Conservation (phyloP, 345 rosid genomes). For the Eutrema japonicum region DNA sequence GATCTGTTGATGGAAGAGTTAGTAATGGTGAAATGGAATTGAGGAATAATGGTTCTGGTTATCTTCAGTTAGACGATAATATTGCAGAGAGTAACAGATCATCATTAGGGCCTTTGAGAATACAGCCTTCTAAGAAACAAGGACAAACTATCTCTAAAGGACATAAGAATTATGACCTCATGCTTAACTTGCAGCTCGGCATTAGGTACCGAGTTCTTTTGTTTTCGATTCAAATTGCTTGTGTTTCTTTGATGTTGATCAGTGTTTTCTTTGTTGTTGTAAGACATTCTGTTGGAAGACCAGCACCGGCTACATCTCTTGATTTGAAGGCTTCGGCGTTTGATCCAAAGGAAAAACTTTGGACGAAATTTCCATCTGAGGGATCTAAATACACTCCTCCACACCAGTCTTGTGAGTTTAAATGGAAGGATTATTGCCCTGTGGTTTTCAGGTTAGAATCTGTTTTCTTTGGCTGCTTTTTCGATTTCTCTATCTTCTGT, state of each 20-base stretch:
- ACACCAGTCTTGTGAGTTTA: conserved; percentile 88
- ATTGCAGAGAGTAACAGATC: conserved; percentile 42
- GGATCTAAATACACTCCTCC: conserved; percentile 97
- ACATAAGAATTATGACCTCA: conserved; percentile 93
- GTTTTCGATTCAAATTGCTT: not conserved
- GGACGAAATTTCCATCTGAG: conserved; percentile 95
- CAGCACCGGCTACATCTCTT: conserved; percentile 84
- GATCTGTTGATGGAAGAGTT: conserved; percentile 71
- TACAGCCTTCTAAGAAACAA: conserved; percentile 72
- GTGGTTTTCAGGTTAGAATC: conserved; percentile 82
- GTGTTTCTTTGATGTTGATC: conserved; percentile 17
- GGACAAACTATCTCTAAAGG: conserved; percentile 91
- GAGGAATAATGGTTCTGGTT: conserved; percentile 54
- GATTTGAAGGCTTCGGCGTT: conserved; percentile 90
- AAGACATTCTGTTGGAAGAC: conserved; percentile 94
- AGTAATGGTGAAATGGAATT: conserved; percentile 53
- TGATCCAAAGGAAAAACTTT: conserved; percentile 91
- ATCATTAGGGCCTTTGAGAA: conserved; percentile 44
- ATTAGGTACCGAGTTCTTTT: conserved; percentile 63
- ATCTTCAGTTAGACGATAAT: conserved; percentile 52
- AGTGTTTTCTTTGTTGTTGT: conserved; percentile 5
- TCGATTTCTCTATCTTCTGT: not conserved
- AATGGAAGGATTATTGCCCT: conserved; percentile 98
- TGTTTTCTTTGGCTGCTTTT: not conserved
- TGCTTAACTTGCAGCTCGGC: conserved; percentile 97